These are phyloP conservation scores for Nelumbo lutea DNA, from an alignment of 164 flowering plant species.

Conservation along the genomic window DNA sequence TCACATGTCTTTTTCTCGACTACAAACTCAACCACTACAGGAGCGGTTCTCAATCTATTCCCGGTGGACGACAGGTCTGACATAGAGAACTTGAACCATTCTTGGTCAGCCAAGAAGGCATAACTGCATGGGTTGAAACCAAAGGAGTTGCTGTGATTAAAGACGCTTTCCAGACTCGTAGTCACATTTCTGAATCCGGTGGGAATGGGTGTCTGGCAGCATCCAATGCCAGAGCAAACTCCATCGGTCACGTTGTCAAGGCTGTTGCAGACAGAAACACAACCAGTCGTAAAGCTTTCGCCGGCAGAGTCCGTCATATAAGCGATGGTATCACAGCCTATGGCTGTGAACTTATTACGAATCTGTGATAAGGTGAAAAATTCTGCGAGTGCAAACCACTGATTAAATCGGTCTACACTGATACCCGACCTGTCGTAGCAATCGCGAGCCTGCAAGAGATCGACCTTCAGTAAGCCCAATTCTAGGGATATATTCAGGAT, in stretches of 20 bases:
- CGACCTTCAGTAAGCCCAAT: slow-evolving; percentile 5
- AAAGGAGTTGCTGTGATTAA: too few relatives aligned
- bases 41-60: too few relatives aligned
- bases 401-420: not conserved
- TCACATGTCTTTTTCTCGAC: too few relatives aligned
- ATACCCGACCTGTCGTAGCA: slow-evolving; percentile 5
- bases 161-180: too few relatives aligned
- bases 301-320: not conserved
- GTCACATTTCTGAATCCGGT: too few relatives aligned
- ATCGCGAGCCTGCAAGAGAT: not conserved
- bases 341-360: slow-evolving; percentile 5
- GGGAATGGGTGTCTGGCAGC: not conserved
- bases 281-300: slow-evolving; percentile 2
- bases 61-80: too few relatives aligned
- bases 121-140: too few relatives aligned
- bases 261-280: slow-evolving; percentile 10
- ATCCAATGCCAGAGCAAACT: slow-evolving; percentile 15
- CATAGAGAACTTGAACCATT: too few relatives aligned
- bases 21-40: too few relatives aligned
- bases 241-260: slow-evolving; percentile 1
- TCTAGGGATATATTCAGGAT: slow-evolving; percentile 4
- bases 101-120: too few relatives aligned
- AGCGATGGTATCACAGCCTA: slow-evolving; percentile 14
- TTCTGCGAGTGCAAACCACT: not conserved
- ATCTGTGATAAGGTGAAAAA: slow-evolving; percentile 9